Evolutionary conservation across 73 alveolate species (phyloP).

Genomic region (Paramecium pentaurelia): DNA sequence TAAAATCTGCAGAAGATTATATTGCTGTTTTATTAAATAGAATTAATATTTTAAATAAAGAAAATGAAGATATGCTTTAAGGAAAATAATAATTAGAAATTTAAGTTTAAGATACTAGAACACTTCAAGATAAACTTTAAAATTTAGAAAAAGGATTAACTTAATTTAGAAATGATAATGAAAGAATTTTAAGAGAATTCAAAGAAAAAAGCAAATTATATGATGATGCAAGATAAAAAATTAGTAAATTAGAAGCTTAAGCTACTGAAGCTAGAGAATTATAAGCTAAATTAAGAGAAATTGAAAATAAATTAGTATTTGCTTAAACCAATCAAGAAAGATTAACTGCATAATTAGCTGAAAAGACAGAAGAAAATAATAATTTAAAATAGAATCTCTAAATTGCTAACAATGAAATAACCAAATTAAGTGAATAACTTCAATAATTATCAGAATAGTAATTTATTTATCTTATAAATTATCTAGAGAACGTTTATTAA

Average conservation of each 20-base stretch:
- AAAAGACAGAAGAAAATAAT: background rate
- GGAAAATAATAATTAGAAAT: background rate
- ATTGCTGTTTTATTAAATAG: conserved; percentile 16
- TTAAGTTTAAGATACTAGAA: conserved; percentile 14
- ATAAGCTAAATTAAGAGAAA: conserved; percentile 37
- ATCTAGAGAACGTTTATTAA: background rate
- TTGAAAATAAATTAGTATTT: conserved; percentile 22
- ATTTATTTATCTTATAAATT: background rate
- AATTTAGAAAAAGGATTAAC: background rate
- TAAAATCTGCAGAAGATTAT: background rate
- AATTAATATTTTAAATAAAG: background rate
- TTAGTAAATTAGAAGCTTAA: conserved; percentile 15
- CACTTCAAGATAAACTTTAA: conserved; percentile 10
- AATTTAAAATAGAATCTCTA: background rate
- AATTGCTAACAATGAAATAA: background rate
- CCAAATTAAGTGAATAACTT: background rate
- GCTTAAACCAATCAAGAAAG: background rate
- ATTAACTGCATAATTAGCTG: conserved; percentile 13
- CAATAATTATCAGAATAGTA: background rate
- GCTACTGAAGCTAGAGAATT: background rate
- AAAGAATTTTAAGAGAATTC: conserved; percentile 29
- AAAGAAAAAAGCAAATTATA: background rate
- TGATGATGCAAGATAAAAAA: conserved; percentile 29
- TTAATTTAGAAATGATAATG: conserved; percentile 25
- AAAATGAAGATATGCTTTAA: conserved; percentile 21